Percentiles rank a stretch among this genome's conserved stretches.
Conservation (phyloP, 108 stramenopile genomes). For the Cyclotella sp. region DNA sequence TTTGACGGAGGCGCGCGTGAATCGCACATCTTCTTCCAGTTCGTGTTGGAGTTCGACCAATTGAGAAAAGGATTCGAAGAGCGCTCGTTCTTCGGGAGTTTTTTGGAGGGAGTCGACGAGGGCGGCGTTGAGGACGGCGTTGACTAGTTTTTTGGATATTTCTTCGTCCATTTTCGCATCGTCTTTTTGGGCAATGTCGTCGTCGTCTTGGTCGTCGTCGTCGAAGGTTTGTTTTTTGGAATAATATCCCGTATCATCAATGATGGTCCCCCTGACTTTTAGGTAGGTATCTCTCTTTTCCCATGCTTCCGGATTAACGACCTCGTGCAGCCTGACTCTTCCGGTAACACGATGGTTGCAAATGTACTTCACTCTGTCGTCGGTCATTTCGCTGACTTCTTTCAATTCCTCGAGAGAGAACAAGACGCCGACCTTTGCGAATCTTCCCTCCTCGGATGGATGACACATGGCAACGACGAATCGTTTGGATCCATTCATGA, state of each 20-base stretch:
- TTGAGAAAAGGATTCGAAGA: slow-evolving; percentile 55
- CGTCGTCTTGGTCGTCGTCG: slow-evolving; percentile 35
- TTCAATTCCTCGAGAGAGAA: slow-evolving; percentile 86
- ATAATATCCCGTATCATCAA: slow-evolving; percentile 66
- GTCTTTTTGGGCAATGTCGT: too few relatives aligned
- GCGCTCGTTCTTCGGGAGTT: slow-evolving; percentile 56
- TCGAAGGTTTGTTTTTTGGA: slow-evolving; percentile 17
- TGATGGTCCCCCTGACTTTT: slow-evolving; percentile 74
- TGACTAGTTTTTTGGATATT: slow-evolving; percentile 30
- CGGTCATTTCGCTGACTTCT: slow-evolving; percentile 85
- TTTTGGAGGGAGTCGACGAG: slow-evolving; percentile 12
- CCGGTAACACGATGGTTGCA: slow-evolving; percentile 87
- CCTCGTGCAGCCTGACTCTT: slow-evolving; percentile 72
- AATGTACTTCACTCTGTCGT: slow-evolving; percentile 88
- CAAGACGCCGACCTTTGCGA: slow-evolving; percentile 81
- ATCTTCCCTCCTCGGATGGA: slow-evolving; percentile 73
- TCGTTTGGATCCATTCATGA: slow-evolving; percentile 87
- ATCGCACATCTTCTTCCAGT: slow-evolving; percentile 84
- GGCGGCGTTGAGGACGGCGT: slow-evolving; percentile 28
- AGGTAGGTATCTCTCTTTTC: slow-evolving; percentile 77
- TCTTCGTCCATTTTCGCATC: slow-evolving; percentile 27
- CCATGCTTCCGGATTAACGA: slow-evolving; percentile 84
- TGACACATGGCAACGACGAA: slow-evolving; percentile 84
- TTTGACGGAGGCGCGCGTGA: slow-evolving; percentile 67
- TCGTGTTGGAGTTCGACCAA: slow-evolving; percentile 82